A percentile compares a stretch with the other conserved stretches of the same genome.
phyloP scores from a whole-genome alignment of 805 yeast genomes.

The Alloascoidea hylecoeti region DNA sequence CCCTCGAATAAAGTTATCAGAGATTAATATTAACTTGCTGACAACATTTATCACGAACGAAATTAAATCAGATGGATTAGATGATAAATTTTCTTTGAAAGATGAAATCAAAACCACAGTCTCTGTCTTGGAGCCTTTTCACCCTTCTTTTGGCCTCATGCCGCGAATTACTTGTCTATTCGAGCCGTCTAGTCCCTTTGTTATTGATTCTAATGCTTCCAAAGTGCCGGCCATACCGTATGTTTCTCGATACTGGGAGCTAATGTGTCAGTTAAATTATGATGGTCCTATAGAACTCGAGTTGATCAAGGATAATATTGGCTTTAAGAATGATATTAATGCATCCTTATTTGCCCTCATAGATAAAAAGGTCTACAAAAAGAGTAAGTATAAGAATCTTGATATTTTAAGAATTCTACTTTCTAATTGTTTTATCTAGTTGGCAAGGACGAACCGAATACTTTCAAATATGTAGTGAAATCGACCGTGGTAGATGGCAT shows the following conservation, averaged over 20 bases:
- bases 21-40: too few species aligned
- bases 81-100: too few species aligned
- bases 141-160: neutral
- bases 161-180: neutral
- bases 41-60: too few species aligned
- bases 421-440: neutral
- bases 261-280: neutral
- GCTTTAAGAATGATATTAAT: neutral
- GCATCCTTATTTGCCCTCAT: neutral
- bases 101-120: neutral
- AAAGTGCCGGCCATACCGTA: neutral
- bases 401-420: neutral
- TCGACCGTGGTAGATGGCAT: constrained; percentile 1
- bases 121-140: neutral
- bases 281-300: neutral
- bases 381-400: neutral
- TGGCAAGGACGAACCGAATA: neutral
- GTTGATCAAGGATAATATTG: neutral
- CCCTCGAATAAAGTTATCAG: too few species aligned
- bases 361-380: neutral
- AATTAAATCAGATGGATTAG: too few species aligned
- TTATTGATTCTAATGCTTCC: neutral
- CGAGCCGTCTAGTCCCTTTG: neutral
- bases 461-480: neutral
- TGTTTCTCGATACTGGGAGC: neutral